Evolutionary conservation across 495 filamentous ascomycete species (phyloP).

Genomic region (Penicillium herquei): DNA sequence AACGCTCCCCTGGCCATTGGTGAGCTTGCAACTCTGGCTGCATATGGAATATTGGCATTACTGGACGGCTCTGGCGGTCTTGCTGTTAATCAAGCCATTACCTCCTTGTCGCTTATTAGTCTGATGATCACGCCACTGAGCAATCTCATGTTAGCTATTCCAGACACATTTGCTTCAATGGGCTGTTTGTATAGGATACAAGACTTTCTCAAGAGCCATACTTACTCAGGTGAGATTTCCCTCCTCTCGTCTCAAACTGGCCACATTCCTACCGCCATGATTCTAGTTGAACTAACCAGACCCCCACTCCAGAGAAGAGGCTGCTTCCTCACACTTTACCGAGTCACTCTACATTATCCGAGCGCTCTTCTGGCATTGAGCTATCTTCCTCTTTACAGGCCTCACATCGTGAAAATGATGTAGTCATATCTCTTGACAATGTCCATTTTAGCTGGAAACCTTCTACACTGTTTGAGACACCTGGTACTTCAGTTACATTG

Average conservation of each 20-base stretch:
- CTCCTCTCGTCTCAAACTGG: neutral
- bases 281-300: neutral
- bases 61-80: conserved; percentile 15
- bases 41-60: conserved; percentile 19
- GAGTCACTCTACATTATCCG: neutral
- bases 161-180: conserved; percentile 21
- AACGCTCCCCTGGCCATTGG: conserved; percentile 16
- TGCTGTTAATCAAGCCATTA: conserved; percentile 17
- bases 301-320: conserved; percentile 10
- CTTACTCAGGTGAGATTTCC: conserved; percentile 9
- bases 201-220: conserved; percentile 13
- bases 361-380: conserved; percentile 4
- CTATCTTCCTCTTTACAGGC: neutral
- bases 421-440: conserved; percentile 14
- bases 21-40: conserved; percentile 18
- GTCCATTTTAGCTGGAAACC: conserved; percentile 19
- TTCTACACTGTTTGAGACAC: neutral
- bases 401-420: neutral
- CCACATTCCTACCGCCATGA: neutral
- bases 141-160: conserved; percentile 14
- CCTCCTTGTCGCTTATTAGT: conserved; percentile 17
- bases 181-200: conserved; percentile 21
- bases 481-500: conserved; percentile 11
- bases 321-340: neutral
- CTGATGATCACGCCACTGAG: conserved; percentile 18